phyloP scores from a whole-genome alignment of 2,329 filamentous ascomycete species.

The Knufia fluminis region DNA sequence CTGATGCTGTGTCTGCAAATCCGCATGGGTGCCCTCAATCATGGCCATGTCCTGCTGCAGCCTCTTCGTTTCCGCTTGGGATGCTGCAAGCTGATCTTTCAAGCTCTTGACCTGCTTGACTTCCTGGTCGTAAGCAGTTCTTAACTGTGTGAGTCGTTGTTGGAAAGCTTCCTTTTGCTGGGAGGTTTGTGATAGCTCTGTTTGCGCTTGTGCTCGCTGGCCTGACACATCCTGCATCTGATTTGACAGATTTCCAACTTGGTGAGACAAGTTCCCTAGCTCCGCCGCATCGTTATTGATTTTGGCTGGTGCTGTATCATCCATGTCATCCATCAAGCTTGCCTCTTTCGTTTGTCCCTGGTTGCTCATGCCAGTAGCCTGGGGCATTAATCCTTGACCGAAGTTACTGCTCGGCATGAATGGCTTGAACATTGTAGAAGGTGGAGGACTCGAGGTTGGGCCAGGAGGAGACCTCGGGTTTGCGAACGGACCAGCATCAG shows the following conservation, averaged over 20 bases:
- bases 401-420: constrained; percentile 91
- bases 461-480: constrained; percentile 41
- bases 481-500: constrained; percentile 47
- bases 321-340: constrained; percentile 74
- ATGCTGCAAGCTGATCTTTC: constrained; percentile 69
- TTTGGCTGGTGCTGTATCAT: constrained; percentile 79
- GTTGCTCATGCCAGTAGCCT: constrained; percentile 56
- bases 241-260: constrained; percentile 79
- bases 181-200: constrained; percentile 69
- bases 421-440: constrained; percentile 62
- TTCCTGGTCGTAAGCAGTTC: constrained; percentile 86
- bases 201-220: constrained; percentile 69
- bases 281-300: constrained; percentile 84
- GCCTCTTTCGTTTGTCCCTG: constrained; percentile 35
- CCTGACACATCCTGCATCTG: constrained; percentile 90
- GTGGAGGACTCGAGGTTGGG: constrained; percentile 24
- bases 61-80: constrained; percentile 73
- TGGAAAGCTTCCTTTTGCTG: constrained; percentile 92
- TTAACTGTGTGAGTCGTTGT: constrained; percentile 73
- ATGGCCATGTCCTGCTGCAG: constrained; percentile 74
- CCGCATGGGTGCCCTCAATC: constrained; percentile 70
- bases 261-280: constrained; percentile 90
- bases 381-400: constrained; percentile 68
- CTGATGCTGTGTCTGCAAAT: constrained; percentile 73
- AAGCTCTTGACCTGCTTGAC: constrained; percentile 74